Evolutionary conservation across 441 rosid genomes (phyloP).

Genomic region (Theobroma grandiflorum): DNA sequence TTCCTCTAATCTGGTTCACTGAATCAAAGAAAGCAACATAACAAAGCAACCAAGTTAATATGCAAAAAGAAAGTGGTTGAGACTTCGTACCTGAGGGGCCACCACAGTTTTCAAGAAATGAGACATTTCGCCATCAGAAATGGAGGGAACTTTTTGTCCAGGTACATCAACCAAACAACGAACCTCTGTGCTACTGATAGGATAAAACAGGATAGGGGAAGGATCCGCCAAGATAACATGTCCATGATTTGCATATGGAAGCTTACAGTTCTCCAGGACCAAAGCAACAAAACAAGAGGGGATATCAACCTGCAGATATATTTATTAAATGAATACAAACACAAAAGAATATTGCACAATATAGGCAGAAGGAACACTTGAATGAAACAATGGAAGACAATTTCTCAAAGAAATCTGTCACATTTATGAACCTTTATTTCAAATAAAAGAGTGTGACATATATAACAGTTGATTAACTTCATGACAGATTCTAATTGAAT

Average conservation of each 20-base stretch:
- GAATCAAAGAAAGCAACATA: no score
- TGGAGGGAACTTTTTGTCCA: conserved; percentile 40
- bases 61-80: background rate
- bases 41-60: no score
- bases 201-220: conserved; percentile 45
- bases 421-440: background rate
- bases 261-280: conserved; percentile 40
- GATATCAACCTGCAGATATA: conserved; percentile 36
- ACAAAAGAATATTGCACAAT: no score
- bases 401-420: no score
- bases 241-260: conserved; percentile 43
- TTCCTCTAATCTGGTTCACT: no score
- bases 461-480: no score
- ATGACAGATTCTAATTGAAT: no score
- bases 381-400: no score
- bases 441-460: background rate
- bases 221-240: conserved; percentile 46
- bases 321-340: background rate
- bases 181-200: conserved; percentile 44
- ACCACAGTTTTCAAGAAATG: background rate
- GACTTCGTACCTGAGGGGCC: background rate
- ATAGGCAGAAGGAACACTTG: background rate
- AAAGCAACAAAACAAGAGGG: conserved; percentile 43
- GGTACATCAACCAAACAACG: conserved; percentile 44
- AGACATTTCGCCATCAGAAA: conserved; percentile 11